Evolutionary conservation across 1,284 basidiomycete genomes (phyloP).

Genomic region (Microbotryum lychnidis-dioicae): DNA sequence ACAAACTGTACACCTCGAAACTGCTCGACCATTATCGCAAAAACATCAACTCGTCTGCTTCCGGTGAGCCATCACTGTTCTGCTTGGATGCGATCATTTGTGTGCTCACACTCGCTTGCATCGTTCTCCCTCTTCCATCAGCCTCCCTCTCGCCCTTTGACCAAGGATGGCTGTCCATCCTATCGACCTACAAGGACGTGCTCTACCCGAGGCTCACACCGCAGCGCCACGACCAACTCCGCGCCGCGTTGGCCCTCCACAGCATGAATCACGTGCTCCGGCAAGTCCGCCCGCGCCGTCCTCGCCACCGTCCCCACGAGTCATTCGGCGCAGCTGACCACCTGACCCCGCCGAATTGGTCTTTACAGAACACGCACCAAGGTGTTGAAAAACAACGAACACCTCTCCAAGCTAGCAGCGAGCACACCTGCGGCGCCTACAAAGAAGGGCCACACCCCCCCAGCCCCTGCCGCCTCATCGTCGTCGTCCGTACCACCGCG

Average conservation of each 20-base stretch:
- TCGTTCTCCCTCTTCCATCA: not conserved
- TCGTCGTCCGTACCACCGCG: slow-evolving; percentile 44
- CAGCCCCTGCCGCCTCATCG: slow-evolving; percentile 15
- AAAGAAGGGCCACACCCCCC: slow-evolving; percentile 20
- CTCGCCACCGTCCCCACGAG: no score
- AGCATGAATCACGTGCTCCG: slow-evolving; percentile 75
- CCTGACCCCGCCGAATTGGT: slow-evolving; percentile 27
- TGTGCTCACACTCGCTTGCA: no score
- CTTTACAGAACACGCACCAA: slow-evolving; percentile 70
- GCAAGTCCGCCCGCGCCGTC: slow-evolving; percentile 44
- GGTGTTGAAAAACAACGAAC: slow-evolving; percentile 91
- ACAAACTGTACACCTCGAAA: slow-evolving; percentile 22
- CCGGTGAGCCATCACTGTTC: not conserved
- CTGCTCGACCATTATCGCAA: slow-evolving; percentile 32
- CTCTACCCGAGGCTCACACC: slow-evolving; percentile 56
- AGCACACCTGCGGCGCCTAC: slow-evolving; percentile 39
- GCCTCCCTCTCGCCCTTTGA: not conserved
- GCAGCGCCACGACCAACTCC: slow-evolving; percentile 44
- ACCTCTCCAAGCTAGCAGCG: slow-evolving; percentile 58
- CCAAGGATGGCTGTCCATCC: slow-evolving; percentile 45
- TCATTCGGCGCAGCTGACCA: not conserved
- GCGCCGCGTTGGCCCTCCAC: slow-evolving; percentile 65
- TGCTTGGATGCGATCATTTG: no score
- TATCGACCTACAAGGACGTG: slow-evolving; percentile 57
- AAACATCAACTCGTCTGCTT: slow-evolving; percentile 35